Base-by-base conservation (phyloP, 1,284 basidiomycete species). In the Malassezia psittaci region DNA sequence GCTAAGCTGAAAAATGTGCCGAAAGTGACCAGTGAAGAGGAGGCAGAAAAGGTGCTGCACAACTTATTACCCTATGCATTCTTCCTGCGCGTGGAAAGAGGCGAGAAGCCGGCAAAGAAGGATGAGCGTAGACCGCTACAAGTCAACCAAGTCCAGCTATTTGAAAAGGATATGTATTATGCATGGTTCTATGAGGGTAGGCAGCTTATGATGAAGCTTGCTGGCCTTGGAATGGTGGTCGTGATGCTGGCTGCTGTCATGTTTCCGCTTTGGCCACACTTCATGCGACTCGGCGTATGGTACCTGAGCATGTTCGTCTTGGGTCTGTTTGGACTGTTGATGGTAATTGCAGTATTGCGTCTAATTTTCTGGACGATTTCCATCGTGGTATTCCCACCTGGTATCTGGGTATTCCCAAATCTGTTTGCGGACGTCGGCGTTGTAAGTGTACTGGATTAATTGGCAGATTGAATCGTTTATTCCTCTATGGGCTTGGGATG, bases 391-490 rank as follows among this genome's bases (percentile, higher is more conserved):
- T 84, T 83, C 32, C 83, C 85, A 55, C 90, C 90, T 15, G 94
- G 93, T 35, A 94, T 98, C 59, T 99, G 93, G 93, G 86, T 98
- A 79, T 99, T 96, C 81, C 93, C 94, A 0, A 88, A 96, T 74
- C 79, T 99, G 44, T 98, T 98, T 68, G 93, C 93, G 34, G 93
- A 98, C 73, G 94, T 98, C 54, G 93, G 94, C 75, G 94, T 98
- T 75, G 93, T 96, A 72, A 78, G 90, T 84, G 10, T 24, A 4
- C 42, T 37, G 51, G 51, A 37, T 40, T 66, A 12, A 24, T 11
- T 24, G 4, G 16, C 41, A 43, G 41, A 83, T 96, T 63, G 93
- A 96, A 56, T 96, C 91, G 0, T 99, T 98, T 77, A 90, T 94
- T 67, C 94, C 93, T 12, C 77, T 88, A 6, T 99, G 90, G 89